Evolutionary conservation across 2,329 filamentous ascomycete genomes (phyloP), one percentile per base, ranked within the genome.

Genomic region (Phialophora chinensis): DNA sequence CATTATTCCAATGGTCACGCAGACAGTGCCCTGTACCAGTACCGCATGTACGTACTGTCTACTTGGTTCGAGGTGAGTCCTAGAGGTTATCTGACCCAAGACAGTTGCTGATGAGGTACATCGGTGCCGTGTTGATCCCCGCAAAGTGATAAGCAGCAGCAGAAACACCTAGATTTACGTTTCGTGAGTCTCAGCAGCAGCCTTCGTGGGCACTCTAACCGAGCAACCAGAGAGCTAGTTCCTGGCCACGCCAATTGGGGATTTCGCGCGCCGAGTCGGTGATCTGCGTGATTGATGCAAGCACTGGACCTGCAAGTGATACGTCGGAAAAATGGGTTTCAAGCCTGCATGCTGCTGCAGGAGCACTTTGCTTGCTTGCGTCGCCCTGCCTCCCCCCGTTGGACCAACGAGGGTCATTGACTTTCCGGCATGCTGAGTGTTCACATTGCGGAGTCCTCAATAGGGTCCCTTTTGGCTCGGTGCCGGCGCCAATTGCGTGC

Each of bases 301-400:
- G 49, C 49, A 52, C 49, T 52, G 10, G 20, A 29, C 49, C 20
- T 63, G 61, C 61, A 63, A 52, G 61, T 57, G 61, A 58, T 29
- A 35, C 35, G 49, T 52, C 49, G 29, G 38, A 49, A 12, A 49
- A 60, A 44, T 44, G 5, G 38, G 5, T 44, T 20, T n/a, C 38
- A 3, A 20, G 38, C 17, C 38, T 44, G 38, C 38, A 44, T 44
- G 14, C 17, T 35, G 33, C 33, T 44, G 14, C 38, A n/a, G 38
- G 5, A 44, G 38, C 38, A 44, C 14, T 17, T n/a, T n/a, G 17
- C 38, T 44, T 44, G 35, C 35, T 42, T 42, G 38, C 38, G n/a
- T 44, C 38, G 38, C 38, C 17, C 38, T n/a, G 38, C 38, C n/a
- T 44, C 5, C 2, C 2, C 17, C 38, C 38, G 38, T n/a, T n/a